phyloP scores from a whole-genome alignment of 1,284 basidiomycete species.

The Hortiboletus rubellus region DNA sequence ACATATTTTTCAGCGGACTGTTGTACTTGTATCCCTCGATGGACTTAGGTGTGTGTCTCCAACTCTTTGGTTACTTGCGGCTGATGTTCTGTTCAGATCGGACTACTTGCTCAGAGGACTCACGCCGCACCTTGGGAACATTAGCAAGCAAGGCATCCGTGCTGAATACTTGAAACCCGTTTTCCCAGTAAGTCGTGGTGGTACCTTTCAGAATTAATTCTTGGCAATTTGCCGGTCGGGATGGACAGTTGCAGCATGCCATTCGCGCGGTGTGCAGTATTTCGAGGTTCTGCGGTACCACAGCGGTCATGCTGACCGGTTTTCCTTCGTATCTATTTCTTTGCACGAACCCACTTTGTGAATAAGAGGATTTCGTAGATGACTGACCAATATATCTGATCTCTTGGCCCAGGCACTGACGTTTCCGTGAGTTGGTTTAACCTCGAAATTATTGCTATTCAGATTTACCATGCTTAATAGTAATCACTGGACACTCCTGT shows the following conservation, averaged over 20 bases:
- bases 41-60: constrained; percentile 48
- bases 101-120: constrained; percentile 77
- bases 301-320: neutral
- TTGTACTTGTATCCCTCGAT: constrained; percentile 82
- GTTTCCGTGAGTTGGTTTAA: constrained; percentile 64
- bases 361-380: neutral
- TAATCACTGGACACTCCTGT: constrained; percentile 86
- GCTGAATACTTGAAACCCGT: constrained; percentile 82
- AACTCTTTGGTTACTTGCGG: neutral
- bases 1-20: constrained; percentile 71
- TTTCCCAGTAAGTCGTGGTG: constrained; percentile 66
- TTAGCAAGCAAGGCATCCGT: constrained; percentile 71
- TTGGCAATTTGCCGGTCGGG: neutral
- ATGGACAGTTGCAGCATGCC: neutral
- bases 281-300: neutral
- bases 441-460: neutral
- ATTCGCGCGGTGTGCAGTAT: neutral
- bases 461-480: constrained; percentile 36
- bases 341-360: neutral
- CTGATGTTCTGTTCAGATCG: constrained; percentile 41
- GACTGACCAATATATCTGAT: constrained; percentile 2
- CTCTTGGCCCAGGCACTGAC: constrained; percentile 63
- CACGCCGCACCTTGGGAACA: constrained; percentile 73
- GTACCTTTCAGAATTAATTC: neutral
- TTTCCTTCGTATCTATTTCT: neutral